phyloP scores from a whole-genome alignment of 352 stramenopile species.

The Globisporangium nagaii region DNA sequence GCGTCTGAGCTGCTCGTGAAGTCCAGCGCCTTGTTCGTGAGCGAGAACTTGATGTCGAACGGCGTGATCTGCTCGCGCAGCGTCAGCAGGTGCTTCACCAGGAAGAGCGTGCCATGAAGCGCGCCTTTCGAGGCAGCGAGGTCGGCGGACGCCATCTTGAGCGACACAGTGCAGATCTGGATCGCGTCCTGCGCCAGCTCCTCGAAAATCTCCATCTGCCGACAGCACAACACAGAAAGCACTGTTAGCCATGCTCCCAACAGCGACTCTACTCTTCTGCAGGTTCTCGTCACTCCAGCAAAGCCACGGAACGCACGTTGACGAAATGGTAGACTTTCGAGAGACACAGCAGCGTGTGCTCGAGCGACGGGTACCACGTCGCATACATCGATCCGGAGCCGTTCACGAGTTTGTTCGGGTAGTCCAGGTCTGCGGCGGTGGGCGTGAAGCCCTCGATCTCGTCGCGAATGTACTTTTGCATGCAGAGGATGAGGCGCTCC shows the following conservation, averaged over 20 bases:
- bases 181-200: constrained; percentile 82
- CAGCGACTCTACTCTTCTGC: neutral
- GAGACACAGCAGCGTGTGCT: constrained; percentile 81
- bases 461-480: constrained; percentile 81
- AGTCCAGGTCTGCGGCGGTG: constrained; percentile 47
- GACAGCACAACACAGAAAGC: neutral
- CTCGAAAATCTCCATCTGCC: constrained; percentile 83
- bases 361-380: constrained; percentile 79
- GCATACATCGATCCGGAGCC: constrained; percentile 50
- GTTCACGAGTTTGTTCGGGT: constrained; percentile 59
- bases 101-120: constrained; percentile 66
- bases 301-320: constrained; percentile 39
- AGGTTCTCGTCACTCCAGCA: too few species aligned
- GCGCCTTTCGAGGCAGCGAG: constrained; percentile 41
- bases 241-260: too few species aligned
- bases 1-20: constrained; percentile 74
- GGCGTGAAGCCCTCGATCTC: constrained; percentile 77
- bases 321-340: constrained; percentile 84
- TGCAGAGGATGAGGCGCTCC: constrained; percentile 76
- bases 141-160: constrained; percentile 73
- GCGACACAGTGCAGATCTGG: constrained; percentile 65
- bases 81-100: constrained; percentile 80
- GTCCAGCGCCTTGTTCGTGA: constrained; percentile 65
- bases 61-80: constrained; percentile 81
- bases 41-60: constrained; percentile 78